Percentiles rank a stretch among this genome's conserved stretches.
phyloP scores from a whole-genome alignment of 352 stramenopile genomes.

The Phytophthora tentaculata region DNA sequence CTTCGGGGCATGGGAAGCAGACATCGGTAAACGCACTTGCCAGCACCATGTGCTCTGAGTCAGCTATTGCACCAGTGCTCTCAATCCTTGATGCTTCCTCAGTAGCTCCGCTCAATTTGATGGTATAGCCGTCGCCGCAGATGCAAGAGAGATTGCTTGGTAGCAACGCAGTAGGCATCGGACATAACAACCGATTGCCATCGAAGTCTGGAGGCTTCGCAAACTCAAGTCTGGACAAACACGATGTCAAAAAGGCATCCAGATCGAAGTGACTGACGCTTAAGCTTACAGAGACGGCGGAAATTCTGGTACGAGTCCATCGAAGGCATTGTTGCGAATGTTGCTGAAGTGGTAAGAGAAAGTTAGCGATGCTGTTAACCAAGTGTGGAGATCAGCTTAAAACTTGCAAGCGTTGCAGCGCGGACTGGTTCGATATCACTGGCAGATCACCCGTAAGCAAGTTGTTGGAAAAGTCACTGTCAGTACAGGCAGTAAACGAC shows the following conservation, averaged over 20 bases:
- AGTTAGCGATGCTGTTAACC: not conserved
- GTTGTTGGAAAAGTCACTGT: slow-evolving; percentile 63
- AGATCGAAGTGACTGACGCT: not conserved
- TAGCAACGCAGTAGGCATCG: slow-evolving; percentile 18
- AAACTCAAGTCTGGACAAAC: slow-evolving; percentile 14
- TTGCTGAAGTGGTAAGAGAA: slow-evolving; percentile 28
- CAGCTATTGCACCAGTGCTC: slow-evolving; percentile 1
- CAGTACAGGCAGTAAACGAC: not conserved
- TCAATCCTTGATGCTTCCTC: not conserved
- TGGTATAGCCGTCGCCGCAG: slow-evolving; percentile 38
- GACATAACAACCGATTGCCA: slow-evolving; percentile 29
- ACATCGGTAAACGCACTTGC: slow-evolving; percentile 19
- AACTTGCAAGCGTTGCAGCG: slow-evolving; percentile 57
- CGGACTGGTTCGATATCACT: slow-evolving; percentile 50
- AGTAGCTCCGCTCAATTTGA: slow-evolving; percentile 1
- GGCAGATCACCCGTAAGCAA: slow-evolving; percentile 46
- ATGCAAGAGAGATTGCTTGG: slow-evolving; percentile 38
- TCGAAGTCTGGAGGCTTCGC: slow-evolving; percentile 22
- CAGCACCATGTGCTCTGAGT: slow-evolving; percentile 1
- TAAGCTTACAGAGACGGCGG: slow-evolving; percentile 43
- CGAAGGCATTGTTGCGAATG: slow-evolving; percentile 43
- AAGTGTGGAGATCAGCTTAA: not conserved
- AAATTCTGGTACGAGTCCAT: slow-evolving; percentile 33
- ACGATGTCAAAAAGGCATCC: not conserved
- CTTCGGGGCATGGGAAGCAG: slow-evolving; percentile 45